phyloP scores from a whole-genome alignment of 441 rosid species.

The Isatis lusitanica region DNA sequence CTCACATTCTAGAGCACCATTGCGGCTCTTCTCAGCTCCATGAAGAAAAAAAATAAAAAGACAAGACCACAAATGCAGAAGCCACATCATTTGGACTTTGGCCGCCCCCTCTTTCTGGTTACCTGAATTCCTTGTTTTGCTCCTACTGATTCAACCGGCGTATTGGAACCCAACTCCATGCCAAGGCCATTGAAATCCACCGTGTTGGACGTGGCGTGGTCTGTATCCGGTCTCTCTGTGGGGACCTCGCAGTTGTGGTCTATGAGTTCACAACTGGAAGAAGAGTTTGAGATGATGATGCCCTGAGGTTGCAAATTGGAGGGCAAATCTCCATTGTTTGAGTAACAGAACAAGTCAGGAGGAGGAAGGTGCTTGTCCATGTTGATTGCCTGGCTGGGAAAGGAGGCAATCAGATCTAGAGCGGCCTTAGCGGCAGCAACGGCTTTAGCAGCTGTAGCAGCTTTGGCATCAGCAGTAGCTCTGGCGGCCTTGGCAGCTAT shows the following conservation, averaged over 20 bases:
- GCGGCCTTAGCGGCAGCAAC: too few relatives aligned
- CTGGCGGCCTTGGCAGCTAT: conserved; percentile 72
- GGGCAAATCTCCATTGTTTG: conserved; percentile 67
- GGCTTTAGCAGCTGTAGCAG: too few relatives aligned
- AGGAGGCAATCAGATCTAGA: conserved; percentile 44
- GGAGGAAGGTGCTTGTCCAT: conserved; percentile 66
- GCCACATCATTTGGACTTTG: conserved; percentile 16
- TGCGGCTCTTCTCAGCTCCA: too few relatives aligned
- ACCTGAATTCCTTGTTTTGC: conserved; percentile 16
- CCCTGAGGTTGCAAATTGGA: conserved; percentile 19
- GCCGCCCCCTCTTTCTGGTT: conserved; percentile 29
- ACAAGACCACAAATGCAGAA: background rate
- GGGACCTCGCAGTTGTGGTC: background rate
- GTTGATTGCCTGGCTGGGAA: conserved; percentile 46
- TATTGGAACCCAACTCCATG: background rate
- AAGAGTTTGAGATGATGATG: background rate
- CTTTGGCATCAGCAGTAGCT: conserved; percentile 75
- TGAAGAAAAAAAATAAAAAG: background rate
- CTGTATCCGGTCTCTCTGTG: background rate
- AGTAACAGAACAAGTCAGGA: conserved; percentile 59
- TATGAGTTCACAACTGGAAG: background rate
- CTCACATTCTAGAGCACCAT: background rate
- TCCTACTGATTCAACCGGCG: background rate
- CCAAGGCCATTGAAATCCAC: background rate
- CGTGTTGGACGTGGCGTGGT: conserved; percentile 4